phyloP scores from a whole-genome alignment of 768 basidiomycete genomes.

The Suillus subalutaceus region DNA sequence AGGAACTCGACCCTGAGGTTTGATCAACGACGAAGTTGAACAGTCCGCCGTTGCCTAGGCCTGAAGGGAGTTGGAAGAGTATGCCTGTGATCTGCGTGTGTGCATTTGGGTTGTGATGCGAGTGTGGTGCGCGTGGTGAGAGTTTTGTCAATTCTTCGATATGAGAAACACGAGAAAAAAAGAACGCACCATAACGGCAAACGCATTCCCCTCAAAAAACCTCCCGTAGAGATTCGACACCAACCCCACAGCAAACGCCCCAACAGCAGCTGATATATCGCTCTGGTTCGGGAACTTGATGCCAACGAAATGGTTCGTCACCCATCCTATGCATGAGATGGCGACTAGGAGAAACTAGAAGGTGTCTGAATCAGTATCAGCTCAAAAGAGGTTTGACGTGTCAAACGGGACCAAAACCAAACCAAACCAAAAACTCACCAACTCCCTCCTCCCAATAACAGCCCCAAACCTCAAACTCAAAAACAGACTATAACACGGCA shows the following conservation, averaged over 20 bases:
- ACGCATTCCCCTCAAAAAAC: conserved; percentile 72
- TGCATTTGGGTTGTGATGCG: not conserved
- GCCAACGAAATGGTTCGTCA: conserved; percentile 69
- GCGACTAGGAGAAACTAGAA: conserved; percentile 46
- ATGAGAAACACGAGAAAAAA: not conserved
- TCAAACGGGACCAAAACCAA: not conserved
- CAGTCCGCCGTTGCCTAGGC: conserved; percentile 78
- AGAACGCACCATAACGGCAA: conserved; percentile 73
- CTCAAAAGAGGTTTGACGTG: not conserved
- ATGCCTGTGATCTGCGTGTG: conserved; percentile 65
- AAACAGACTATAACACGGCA: conserved; percentile 69
- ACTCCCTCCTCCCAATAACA: conserved; percentile 55
- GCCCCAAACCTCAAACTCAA: conserved; percentile 69
- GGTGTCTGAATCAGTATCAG: not conserved
- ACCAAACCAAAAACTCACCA: conserved; percentile 41
- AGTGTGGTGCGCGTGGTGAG: not conserved
- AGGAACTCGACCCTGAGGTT: conserved; percentile 50
- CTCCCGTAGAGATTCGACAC: conserved; percentile 78
- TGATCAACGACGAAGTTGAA: conserved; percentile 67
- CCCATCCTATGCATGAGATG: conserved; percentile 75
- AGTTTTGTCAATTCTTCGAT: not conserved
- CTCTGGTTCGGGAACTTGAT: conserved; percentile 64
- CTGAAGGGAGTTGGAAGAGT: conserved; percentile 84
- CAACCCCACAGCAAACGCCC: conserved; percentile 82
- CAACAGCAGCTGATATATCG: conserved; percentile 80